These are phyloP conservation scores for Hypoxylon rickii DNA, from an alignment of 495 filamentous ascomycete species.

Conservation along the genomic window DNA sequence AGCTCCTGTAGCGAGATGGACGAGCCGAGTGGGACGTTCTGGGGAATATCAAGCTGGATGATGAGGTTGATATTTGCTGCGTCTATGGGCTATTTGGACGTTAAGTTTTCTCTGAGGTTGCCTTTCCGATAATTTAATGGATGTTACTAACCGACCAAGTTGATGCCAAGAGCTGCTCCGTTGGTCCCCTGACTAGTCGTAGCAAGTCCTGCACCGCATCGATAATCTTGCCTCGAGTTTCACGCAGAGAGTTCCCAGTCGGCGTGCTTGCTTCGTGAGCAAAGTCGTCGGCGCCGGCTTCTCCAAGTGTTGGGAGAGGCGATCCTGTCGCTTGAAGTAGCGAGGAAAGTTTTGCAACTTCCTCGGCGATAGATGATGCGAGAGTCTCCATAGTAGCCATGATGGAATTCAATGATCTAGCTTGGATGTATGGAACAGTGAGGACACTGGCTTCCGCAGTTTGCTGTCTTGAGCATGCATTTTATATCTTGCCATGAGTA, in stretches of 20 bases:
- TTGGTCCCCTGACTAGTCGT: constrained; percentile 21
- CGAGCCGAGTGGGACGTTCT: constrained; percentile 36
- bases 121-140: too few relatives aligned
- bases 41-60: constrained; percentile 35
- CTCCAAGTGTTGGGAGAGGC: constrained; percentile 20
- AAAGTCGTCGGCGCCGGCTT: constrained; percentile 20
- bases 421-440: not conserved
- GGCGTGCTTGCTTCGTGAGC: constrained; percentile 10
- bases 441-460: not conserved
- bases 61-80: constrained; percentile 13
- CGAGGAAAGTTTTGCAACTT: constrained; percentile 17
- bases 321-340: constrained; percentile 14
- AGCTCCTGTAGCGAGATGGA: constrained; percentile 35
- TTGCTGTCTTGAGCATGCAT: not conserved
- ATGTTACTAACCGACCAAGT: constrained; percentile 25
- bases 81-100: constrained; percentile 5
- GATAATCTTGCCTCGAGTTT: constrained; percentile 19
- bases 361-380: constrained; percentile 12
- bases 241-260: constrained; percentile 9
- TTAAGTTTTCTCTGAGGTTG: too few relatives aligned
- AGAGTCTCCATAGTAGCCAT: constrained; percentile 17
- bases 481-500: too few relatives aligned
- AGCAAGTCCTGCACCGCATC: constrained; percentile 20
- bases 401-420: not conserved
- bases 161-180: constrained; percentile 19